Evolutionary conservation across 1,284 basidiomycete genomes (phyloP), one percentile per base, ranked within the genome.

Genomic region (Marasmius fiardii): DNA sequence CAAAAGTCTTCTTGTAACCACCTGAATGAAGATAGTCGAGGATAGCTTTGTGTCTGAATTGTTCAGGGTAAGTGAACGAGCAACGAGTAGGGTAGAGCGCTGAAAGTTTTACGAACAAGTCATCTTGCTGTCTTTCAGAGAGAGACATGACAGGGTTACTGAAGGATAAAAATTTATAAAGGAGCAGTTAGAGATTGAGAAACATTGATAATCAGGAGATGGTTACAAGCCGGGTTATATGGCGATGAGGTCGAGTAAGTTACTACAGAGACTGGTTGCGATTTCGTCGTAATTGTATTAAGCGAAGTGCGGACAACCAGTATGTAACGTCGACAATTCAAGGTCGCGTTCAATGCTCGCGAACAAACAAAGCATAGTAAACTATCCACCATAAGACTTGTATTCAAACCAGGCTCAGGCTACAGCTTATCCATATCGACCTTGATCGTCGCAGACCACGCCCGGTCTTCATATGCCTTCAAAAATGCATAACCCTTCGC

Each of bases 1-100:
- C 76, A 64, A 79, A 86, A 0, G 88, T 78, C 59, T 81, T 78
- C 16, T 73, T 73, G 65, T 86, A 81, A 34, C 86, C 87, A 43
- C 81, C 75, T 20, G 77, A 74, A 61, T 84, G 77, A 43, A 92
- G 78, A 69, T 93, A 93, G 66, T 91, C 89, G 56, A 93, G 80
- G 67, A 93, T 88, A 48, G 90, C 83, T 68, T 86, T 88, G 73
- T 92, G 88, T 52, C 90, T 92, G 69, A n/a, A 57, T 37, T 39
- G 31, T 47, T 43, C 41, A 51, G 51, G 50, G 44, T 43, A 37
- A 50, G 50, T 18, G 28, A 39, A 43, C 18, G 35, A 26, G 3
- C 28, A 31, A 31, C 35, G 51, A 31, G n/a, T 52, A 51, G 28
- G 59, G 41, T 64, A 57, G 52, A 34, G 43, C 31, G 28, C 31